Base-by-base conservation (phyloP, 2,329 filamentous ascomycete species). In the Pleomassaria siparia region DNA sequence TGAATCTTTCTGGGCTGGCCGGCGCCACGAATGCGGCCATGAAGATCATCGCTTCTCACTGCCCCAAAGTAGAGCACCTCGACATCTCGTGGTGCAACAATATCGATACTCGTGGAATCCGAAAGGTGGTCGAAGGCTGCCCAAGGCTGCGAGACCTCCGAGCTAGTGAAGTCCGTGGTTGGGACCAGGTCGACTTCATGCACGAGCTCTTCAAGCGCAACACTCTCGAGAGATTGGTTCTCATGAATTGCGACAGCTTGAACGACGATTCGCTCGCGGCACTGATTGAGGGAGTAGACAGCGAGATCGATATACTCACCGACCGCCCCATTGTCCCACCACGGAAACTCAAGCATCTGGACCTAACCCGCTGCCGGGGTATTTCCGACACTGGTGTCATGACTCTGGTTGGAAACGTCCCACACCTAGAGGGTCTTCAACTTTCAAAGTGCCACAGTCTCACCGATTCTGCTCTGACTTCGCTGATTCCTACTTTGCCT, bases 71-170 rank as follows among this genome's bases (percentile, higher is more conserved):
- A n/a, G 86, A 95, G 69, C 80, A 82, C 46, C 80, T 97, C 55
- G 95, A 96, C 61, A 82, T 97, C 16, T 95, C 91, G 0, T 97
- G 92, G 90, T 99, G 94, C 74, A 85, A 85, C 56, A 87, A 90
- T 51, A 84, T 96, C 64, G 87, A 94, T 62, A 87, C 89, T 8
- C 77, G 81, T 11, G 91, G 91, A 4, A 75, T 97, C 44, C 83
- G 80, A 54, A 80, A 81, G 43, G 80, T 99, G 2, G 75, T 96
- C 1, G 77, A 87, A 50, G 80, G 80, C 2, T 97, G 94, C 63
- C 76, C 80, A 0, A 84, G 79, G 44, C 74, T 99, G 45, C 86
- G 77, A 44, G 91, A 97, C 59, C 76, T 99, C 24, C 82, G 90
- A 49, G 90, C 88, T 9, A 86, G 89, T 39, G 91, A 96, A 69